phyloP scores from a whole-genome alignment of 768 basidiomycete species.

The Leucosporidium creatinivorum region DNA sequence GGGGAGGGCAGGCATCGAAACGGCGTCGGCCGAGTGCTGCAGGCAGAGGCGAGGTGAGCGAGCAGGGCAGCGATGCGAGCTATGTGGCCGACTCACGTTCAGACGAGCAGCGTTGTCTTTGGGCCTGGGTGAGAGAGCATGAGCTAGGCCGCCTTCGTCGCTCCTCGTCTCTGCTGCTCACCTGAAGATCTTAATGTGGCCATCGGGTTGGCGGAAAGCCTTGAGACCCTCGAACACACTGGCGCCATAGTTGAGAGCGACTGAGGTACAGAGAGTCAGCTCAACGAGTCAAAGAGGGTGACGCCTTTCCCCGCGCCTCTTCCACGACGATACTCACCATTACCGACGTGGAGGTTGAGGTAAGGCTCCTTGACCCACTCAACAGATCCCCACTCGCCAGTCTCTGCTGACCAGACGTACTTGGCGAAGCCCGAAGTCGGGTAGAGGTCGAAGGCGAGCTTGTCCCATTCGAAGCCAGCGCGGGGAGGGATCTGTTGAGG shows the following conservation, averaged over 20 bases:
- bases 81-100: neutral
- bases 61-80: neutral
- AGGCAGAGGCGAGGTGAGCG: neutral
- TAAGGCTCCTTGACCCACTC: slow-evolving; percentile 32
- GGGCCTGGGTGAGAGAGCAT: slow-evolving; percentile 21
- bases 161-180: neutral
- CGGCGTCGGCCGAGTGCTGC: slow-evolving; percentile 24
- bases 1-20: slow-evolving; percentile 35
- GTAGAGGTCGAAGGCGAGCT: slow-evolving; percentile 29
- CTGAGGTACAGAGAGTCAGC: neutral
- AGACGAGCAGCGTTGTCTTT: slow-evolving; percentile 29
- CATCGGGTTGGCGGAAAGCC: slow-evolving; percentile 37
- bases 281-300: neutral
- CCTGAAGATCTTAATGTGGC: slow-evolving; percentile 7
- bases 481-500: too few relatives aligned
- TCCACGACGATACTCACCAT: neutral
- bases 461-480: slow-evolving; percentile 36
- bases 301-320: neutral
- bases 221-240: slow-evolving; percentile 25
- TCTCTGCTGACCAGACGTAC: slow-evolving; percentile 15
- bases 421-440: slow-evolving; percentile 8
- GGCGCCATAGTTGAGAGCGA: slow-evolving; percentile 33
- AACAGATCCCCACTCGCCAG: slow-evolving; percentile 27
- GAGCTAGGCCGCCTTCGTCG: neutral
- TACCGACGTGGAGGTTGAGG: slow-evolving; percentile 32